A percentile compares a stretch with the other conserved stretches of the same genome.
Conservation (phyloP, 2,329 filamentous ascomycete genomes). For the Penicillium italicum region DNA sequence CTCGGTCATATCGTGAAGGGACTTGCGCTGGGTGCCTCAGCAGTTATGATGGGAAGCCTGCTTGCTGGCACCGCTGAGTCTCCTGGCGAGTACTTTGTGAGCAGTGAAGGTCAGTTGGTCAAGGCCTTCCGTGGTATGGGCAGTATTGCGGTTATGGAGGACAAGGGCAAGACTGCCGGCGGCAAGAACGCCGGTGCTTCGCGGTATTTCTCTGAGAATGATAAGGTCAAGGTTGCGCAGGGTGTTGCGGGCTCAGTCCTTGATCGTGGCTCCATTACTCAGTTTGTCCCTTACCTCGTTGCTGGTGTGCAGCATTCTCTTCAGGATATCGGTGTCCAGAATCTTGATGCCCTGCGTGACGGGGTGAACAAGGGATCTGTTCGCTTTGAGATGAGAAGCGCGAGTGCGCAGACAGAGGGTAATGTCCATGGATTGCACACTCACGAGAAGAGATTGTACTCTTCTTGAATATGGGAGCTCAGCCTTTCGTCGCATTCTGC, state of each 20-base stretch:
- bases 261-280: conserved; percentile 70
- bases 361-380: conserved; percentile 70
- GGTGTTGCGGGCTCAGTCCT: conserved; percentile 75
- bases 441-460: conserved; percentile 99
- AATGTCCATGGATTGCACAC: conserved; percentile 95
- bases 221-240: conserved; percentile 90
- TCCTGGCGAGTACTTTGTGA: conserved; percentile 93
- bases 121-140: conserved; percentile 99
- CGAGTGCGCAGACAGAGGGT: conserved; percentile 92
- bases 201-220: conserved; percentile 96
- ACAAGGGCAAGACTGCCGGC: conserved; percentile 84
- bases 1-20: conserved; percentile 99
- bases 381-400: conserved; percentile 89
- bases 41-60: conserved; percentile 99
- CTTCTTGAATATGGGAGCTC: conserved; percentile 32
- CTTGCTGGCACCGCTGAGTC: conserved; percentile 96
- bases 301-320: conserved; percentile 96
- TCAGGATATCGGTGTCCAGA: conserved; percentile 88
- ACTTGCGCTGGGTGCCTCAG: conserved; percentile 86
- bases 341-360: conserved; percentile 70
- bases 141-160: conserved; percentile 98
- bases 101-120: conserved; percentile 92
- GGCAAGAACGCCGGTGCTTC: conserved; percentile 90
- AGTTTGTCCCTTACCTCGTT: conserved; percentile 93
- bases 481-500: not conserved